phyloP scores from a whole-genome alignment of 2,329 filamentous ascomycete genomes.

The Teratosphaeria pseudoeucalypti region DNA sequence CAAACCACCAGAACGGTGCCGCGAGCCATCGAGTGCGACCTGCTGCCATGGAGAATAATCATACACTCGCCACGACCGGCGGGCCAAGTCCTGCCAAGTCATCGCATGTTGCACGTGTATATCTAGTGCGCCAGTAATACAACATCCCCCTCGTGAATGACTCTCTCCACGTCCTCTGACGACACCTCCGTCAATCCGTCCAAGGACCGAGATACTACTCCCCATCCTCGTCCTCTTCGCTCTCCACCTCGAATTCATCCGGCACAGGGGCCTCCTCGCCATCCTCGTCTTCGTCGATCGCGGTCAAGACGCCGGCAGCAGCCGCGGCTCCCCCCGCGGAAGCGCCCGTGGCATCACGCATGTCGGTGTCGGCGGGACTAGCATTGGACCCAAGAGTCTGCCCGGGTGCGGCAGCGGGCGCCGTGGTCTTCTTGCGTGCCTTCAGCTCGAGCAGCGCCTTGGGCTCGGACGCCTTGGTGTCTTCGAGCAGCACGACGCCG shows the following conservation, averaged over 20 bases:
- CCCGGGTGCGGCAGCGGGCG: constrained; percentile 26
- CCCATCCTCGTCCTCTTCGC: constrained; percentile 41
- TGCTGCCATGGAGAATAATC: neutral
- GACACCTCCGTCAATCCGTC: neutral
- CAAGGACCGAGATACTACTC: constrained; percentile 4
- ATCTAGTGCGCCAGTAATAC: neutral
- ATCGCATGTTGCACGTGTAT: neutral
- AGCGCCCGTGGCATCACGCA: constrained; percentile 11
- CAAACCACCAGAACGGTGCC: neutral
- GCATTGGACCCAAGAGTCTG: constrained; percentile 4
- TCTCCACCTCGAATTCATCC: constrained; percentile 68
- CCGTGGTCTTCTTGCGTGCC: constrained; percentile 61
- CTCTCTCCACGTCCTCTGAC: neutral
- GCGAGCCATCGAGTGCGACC: neutral
- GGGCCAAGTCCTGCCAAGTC: neutral
- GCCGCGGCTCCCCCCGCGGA: constrained; percentile 21
- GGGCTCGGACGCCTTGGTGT: constrained; percentile 66
- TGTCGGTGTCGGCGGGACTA: constrained; percentile 23
- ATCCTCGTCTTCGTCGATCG: constrained; percentile 76
- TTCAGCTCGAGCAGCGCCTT: constrained; percentile 84
- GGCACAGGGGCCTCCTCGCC: constrained; percentile 62
- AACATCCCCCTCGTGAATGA: neutral
- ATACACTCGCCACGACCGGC: neutral
- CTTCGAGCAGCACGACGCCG: constrained; percentile 81
- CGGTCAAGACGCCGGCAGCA: constrained; percentile 67